phyloP scores from a whole-genome alignment of 164 flowering plant species.

The Vitis cinerea region DNA sequence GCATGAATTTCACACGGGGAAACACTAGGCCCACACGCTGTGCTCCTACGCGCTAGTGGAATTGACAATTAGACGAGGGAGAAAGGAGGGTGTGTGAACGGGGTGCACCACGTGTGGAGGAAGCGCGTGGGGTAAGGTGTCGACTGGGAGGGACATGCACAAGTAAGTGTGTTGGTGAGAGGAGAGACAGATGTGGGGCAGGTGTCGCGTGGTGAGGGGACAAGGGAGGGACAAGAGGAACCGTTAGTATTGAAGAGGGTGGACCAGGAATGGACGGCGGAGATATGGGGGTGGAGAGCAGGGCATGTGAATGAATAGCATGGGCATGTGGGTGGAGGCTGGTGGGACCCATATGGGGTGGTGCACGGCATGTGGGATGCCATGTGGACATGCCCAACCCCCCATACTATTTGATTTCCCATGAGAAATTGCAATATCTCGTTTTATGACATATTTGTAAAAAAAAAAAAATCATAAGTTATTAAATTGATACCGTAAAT shows the following conservation, averaged over 20 bases:
- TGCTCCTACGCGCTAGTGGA: slow-evolving; percentile 1
- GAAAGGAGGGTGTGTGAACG: too few species aligned
- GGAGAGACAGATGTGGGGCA: slow-evolving; percentile 28
- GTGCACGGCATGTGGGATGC: slow-evolving; percentile 21
- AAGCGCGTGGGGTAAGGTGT: not conserved
- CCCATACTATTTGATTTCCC: not conserved
- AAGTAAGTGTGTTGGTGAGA: slow-evolving; percentile 35
- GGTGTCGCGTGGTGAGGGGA: slow-evolving; percentile 32
- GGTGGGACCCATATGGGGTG: slow-evolving; percentile 10
- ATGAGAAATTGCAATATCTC: too few species aligned
- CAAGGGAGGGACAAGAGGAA: slow-evolving; percentile 38
- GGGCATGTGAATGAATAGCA: slow-evolving; percentile 17
- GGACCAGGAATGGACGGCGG: slow-evolving; percentile 26
- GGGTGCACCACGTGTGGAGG: not conserved
- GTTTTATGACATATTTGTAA: too few species aligned
- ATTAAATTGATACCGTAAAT: too few species aligned
- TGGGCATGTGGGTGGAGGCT: slow-evolving; percentile 24
- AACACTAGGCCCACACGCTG: slow-evolving; percentile 5
- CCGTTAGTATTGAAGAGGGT: slow-evolving; percentile 31
- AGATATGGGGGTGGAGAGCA: slow-evolving; percentile 30
- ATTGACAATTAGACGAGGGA: not conserved
- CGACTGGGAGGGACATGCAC: slow-evolving; percentile 12
- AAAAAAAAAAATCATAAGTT: too few species aligned
- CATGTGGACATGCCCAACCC: slow-evolving; percentile 2
- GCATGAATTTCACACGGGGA: slow-evolving; percentile 23